Percentiles rank a stretch among this genome's conserved stretches.
Conservation (phyloP, 805 yeast genomes). For the Ogataea nitratoaversa region DNA sequence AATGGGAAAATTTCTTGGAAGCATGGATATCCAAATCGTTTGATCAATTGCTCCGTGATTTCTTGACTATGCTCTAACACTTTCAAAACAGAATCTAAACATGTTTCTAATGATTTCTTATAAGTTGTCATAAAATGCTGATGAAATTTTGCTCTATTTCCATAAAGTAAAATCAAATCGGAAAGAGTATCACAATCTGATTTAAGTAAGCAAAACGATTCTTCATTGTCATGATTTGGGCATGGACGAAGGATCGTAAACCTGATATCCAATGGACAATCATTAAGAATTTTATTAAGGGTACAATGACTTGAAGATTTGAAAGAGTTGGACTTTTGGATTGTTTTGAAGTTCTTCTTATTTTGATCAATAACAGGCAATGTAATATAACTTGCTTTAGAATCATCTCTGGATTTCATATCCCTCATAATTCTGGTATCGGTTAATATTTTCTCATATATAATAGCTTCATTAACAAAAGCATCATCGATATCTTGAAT, state of each 20-base stretch:
- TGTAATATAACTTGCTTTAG: slow-evolving; percentile 23
- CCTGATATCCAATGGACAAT: slow-evolving; percentile 28
- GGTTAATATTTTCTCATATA: slow-evolving; percentile 32
- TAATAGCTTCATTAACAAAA: slow-evolving; percentile 39
- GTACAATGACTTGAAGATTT: slow-evolving; percentile 18
- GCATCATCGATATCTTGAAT: slow-evolving; percentile 36
- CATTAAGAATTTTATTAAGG: slow-evolving; percentile 18
- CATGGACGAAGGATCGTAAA: slow-evolving; percentile 29
- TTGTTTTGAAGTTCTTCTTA: slow-evolving; percentile 10
- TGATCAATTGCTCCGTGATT: slow-evolving; percentile 32
- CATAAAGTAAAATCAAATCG: slow-evolving; percentile 45
- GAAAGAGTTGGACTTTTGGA: slow-evolving; percentile 11
- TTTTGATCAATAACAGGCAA: slow-evolving; percentile 29
- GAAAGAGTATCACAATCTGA: slow-evolving; percentile 35
- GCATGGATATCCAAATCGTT: slow-evolving; percentile 25
- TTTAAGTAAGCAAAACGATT: slow-evolving; percentile 23
- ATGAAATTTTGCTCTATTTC: slow-evolving; percentile 47
- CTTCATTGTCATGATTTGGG: slow-evolving; percentile 17
- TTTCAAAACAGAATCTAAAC: slow-evolving; percentile 35
- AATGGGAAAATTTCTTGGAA: slow-evolving; percentile 42
- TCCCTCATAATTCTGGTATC: slow-evolving; percentile 25
- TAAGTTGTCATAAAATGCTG: slow-evolving; percentile 45
- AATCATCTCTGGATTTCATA: slow-evolving; percentile 15
- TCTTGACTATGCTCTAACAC: slow-evolving; percentile 34
- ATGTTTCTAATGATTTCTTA: slow-evolving; percentile 33